phyloP scores from a whole-genome alignment of 305 asterid genomes.

The Solanum hybrid region DNA sequence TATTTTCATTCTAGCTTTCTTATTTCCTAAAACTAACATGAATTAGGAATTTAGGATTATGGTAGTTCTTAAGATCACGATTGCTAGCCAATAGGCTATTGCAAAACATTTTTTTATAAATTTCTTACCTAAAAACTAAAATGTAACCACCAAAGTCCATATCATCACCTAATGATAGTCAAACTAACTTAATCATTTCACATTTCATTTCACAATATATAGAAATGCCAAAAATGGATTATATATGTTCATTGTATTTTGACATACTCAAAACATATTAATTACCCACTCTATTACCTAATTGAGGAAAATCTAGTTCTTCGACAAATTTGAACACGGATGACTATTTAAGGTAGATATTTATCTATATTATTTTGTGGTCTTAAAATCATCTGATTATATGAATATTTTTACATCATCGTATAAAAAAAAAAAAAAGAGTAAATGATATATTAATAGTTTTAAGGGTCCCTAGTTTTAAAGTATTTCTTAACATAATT shows the following conservation, averaged over 20 bases:
- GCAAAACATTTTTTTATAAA: neutral
- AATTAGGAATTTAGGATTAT: neutral
- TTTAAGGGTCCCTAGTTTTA: neutral
- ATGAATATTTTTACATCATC: neutral
- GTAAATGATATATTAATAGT: neutral
- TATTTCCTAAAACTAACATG: neutral
- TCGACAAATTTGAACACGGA: neutral
- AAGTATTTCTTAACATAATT: neutral
- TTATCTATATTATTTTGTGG: neutral
- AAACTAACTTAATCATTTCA: neutral
- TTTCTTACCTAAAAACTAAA: neutral
- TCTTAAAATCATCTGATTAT: neutral
- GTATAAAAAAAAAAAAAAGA: neutral
- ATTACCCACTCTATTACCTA: neutral
- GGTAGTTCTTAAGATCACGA: neutral
- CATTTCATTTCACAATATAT: neutral
- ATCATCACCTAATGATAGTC: neutral
- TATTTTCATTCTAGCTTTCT: neutral
- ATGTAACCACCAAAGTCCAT: neutral
- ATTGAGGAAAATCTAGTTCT: neutral
- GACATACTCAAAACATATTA: neutral
- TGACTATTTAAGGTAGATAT: too few relatives aligned
- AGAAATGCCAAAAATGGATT: neutral
- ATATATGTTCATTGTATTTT: neutral
- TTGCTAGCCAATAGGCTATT: neutral